A percentile compares a stretch with the other conserved stretches of the same genome.
Conservation (phyloP, 176 grass and related monocot species). For the Avena atlantica region DNA sequence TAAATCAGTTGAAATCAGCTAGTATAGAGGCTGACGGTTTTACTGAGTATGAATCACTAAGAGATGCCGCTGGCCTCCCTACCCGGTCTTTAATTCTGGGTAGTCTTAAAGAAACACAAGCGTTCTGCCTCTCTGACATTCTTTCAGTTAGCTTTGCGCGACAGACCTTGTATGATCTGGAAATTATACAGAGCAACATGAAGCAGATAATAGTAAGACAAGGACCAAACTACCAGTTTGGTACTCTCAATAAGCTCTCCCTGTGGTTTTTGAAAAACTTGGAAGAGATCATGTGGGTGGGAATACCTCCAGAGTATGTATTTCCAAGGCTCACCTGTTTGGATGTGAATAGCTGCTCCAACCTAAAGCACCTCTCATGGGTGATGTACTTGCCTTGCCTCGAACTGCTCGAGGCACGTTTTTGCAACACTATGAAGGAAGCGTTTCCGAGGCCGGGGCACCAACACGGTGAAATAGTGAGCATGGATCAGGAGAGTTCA, state of each 20-base stretch:
- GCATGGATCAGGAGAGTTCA: background rate
- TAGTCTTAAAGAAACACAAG: background rate
- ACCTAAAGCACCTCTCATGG: background rate
- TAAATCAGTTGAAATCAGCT: background rate
- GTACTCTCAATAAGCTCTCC: background rate
- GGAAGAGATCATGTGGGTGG: background rate
- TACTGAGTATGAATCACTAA: background rate
- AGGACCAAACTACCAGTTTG: background rate
- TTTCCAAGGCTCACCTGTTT: constrained; percentile 11
- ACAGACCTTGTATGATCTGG: background rate
- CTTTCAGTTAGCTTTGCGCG: background rate
- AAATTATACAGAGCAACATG: background rate
- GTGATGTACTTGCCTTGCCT: constrained; percentile 8
- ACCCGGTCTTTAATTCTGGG: background rate
- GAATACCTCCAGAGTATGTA: background rate
- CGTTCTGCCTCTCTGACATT: background rate
- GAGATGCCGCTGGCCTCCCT: background rate
- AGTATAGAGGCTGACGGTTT: background rate
- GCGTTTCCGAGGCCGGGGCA: background rate
- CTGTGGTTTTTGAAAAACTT: background rate
- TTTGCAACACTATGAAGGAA: background rate
- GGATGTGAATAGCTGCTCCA: background rate
- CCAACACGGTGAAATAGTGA: background rate
- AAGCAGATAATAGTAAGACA: background rate
- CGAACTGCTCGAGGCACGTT: background rate